Evolutionary conservation across 129 eudicot species (phyloP), one percentile per base, ranked within the genome.

Genomic region (Saposhnikovia divaricata): DNA sequence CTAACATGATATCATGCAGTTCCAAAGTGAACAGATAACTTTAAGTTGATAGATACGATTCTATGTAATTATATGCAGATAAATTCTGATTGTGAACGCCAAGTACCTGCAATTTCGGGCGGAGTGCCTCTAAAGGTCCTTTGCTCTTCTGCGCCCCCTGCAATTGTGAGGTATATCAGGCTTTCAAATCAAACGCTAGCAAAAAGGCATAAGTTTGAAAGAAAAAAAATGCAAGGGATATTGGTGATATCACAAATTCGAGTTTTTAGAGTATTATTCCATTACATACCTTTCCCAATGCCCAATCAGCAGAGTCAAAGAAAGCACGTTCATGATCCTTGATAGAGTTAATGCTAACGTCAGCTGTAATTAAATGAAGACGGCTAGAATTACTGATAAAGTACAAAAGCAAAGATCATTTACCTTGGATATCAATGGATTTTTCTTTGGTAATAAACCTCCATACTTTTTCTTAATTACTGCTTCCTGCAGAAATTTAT

Each of bases 251-350:
- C 57, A 27, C 43, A 5, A 11, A 68, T 9, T 39, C 10, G 0
- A n/a, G 27, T 57, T 79, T 18, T 27, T 73, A 40, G 21, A 81
- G 55, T 42, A 34, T 65, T 75, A 47, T 61, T 31, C 18, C 27
- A 47, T 55, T 15, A 65, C 37, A 63, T 87, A 93, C 98, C 97
- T 93, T 93, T 80, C 96, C 97, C 23, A 93, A 77, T 51, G 97
- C 98, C 98, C 98, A 93, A 79, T 93, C 98, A 78, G 98, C 98
- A 73, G 98, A 93, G 84, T 93, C 97, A 55, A 93, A 93, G 71
- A 87, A 93, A 72, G 98, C 98, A 40, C 86, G 96, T 61, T 93
- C 98, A 79, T 91, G 91, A 80, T 93, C 98, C 98, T 93, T 86
- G 55, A 40, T 81, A 6, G 6, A 27, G 72, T 45, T 14, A 38